These are phyloP conservation scores for Candida hispaniensis DNA, from an alignment of 805 yeast genomes.

Conservation along the genomic window DNA sequence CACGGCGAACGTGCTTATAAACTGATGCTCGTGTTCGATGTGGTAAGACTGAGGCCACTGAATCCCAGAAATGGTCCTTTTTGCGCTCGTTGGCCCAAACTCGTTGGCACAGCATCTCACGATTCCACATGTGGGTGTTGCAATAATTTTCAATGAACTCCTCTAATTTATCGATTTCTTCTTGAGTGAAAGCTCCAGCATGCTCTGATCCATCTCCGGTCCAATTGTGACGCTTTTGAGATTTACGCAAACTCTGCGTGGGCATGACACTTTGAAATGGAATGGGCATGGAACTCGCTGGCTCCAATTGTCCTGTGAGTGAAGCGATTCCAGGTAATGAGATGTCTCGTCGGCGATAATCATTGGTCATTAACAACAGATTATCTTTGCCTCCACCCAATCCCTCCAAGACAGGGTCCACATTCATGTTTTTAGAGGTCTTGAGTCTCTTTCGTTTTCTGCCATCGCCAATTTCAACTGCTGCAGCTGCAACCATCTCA, in stretches of 20 bases:
- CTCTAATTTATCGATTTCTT: constrained; percentile 63
- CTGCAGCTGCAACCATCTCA: constrained; percentile 14
- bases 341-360: constrained; percentile 1
- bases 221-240: constrained; percentile 20
- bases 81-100: constrained; percentile 80
- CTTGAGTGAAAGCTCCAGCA: constrained; percentile 42
- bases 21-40: constrained; percentile 79
- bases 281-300: too few relatives aligned
- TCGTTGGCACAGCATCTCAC: constrained; percentile 65
- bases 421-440: constrained; percentile 27
- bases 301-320: too few relatives aligned
- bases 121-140: constrained; percentile 46
- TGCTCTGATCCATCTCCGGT: constrained; percentile 25
- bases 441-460: constrained; percentile 13
- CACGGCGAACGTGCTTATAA: constrained; percentile 84
- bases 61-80: constrained; percentile 87
- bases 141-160: constrained; percentile 62
- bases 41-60: constrained; percentile 66
- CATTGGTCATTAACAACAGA: constrained; percentile 8
- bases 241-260: too few relatives aligned
- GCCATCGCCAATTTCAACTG: constrained; percentile 12
- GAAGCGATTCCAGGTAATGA: neutral
- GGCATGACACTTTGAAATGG: too few relatives aligned
- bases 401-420: constrained; percentile 48
- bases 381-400: constrained; percentile 10